phyloP scores from a whole-genome alignment of 108 stramenopile species.

The Fragilaria crotonensis region DNA sequence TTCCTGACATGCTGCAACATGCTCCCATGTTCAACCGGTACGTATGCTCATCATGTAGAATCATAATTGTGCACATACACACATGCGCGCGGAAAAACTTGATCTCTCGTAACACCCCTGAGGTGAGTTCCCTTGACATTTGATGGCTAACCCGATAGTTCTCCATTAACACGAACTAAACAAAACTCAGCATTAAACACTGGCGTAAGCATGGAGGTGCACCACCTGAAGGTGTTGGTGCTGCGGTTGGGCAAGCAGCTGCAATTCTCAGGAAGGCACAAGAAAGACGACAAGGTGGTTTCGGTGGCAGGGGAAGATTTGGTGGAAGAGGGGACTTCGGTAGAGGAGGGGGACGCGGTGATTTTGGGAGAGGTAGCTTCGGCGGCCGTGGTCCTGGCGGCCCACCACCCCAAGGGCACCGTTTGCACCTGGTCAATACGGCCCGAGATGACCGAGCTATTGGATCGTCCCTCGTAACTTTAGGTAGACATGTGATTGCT shows the following conservation, averaged over 20 bases:
- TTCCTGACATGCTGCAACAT: slow-evolving; percentile 82
- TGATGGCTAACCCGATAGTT: background rate
- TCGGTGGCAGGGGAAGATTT: slow-evolving; percentile 49
- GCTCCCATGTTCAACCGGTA: slow-evolving; percentile 86
- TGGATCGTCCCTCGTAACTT: too few species aligned
- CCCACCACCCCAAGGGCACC: background rate
- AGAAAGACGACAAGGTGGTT: slow-evolving; percentile 60
- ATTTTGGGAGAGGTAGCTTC: slow-evolving; percentile 20
- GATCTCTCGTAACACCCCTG: too few species aligned
- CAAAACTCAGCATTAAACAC: slow-evolving; percentile 59
- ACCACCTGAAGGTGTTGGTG: slow-evolving; percentile 83
- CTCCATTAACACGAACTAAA: background rate
- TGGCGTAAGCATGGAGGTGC: slow-evolving; percentile 89
- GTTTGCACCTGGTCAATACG: slow-evolving; percentile 31
- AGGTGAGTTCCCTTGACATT: background rate
- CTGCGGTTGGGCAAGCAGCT: slow-evolving; percentile 85
- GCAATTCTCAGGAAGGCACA: slow-evolving; percentile 83
- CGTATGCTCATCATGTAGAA: too few species aligned
- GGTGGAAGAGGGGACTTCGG: slow-evolving; percentile 38
- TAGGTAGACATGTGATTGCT: too few species aligned
- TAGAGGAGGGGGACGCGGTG: slow-evolving; percentile 28
- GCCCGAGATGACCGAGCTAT: too few species aligned
- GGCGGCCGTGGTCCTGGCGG: slow-evolving; percentile 6
- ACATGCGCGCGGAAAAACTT: too few species aligned
- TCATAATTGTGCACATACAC: too few species aligned